phyloP scores from a whole-genome alignment of 805 yeast genomes.

The Blastobotrys mokoenaii region DNA sequence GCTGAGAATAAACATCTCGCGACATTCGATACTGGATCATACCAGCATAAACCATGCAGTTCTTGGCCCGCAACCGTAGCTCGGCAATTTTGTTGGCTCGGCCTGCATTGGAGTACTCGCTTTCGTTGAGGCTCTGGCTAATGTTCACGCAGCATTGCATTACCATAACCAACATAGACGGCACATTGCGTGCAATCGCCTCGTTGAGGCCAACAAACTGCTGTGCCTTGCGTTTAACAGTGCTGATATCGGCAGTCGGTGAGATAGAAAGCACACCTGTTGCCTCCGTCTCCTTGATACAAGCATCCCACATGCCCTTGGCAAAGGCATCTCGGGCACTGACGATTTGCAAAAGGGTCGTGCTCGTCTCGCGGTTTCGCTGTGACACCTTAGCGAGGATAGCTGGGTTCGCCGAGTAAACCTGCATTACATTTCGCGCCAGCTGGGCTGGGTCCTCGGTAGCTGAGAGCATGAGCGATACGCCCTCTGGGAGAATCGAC shows the following conservation, averaged over 20 bases:
- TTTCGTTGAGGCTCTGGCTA: slow-evolving; percentile 30
- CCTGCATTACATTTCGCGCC: slow-evolving; percentile 31
- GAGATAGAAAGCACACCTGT: slow-evolving; percentile 61
- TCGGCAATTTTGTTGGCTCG: slow-evolving; percentile 47
- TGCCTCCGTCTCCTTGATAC: slow-evolving; percentile 46
- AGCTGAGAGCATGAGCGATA: slow-evolving; percentile 25
- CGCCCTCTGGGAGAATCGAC: slow-evolving; percentile 24
- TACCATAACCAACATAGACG: slow-evolving; percentile 67
- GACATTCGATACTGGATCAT: slow-evolving; percentile 21
- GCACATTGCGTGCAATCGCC: slow-evolving; percentile 67
- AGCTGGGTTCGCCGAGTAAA: slow-evolving; percentile 45
- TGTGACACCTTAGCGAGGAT: slow-evolving; percentile 49
- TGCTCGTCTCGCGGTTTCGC: slow-evolving; percentile 56
- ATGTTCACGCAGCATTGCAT: slow-evolving; percentile 68
- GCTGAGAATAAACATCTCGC: slow-evolving; percentile 61
- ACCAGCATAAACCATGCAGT: slow-evolving; percentile 87
- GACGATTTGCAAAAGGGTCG: slow-evolving; percentile 55
- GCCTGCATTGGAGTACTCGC: slow-evolving; percentile 36
- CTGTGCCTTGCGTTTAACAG: slow-evolving; percentile 61
- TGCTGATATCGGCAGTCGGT: slow-evolving; percentile 36
- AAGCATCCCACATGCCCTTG: slow-evolving; percentile 49
- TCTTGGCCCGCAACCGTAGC: slow-evolving; percentile 59
- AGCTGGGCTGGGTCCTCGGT: slow-evolving; percentile 30
- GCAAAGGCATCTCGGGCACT: slow-evolving; percentile 54
- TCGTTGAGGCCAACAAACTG: slow-evolving; percentile 60